Conservation (phyloP, 2,329 filamentous ascomycete genomes). For the Capronia americana region DNA sequence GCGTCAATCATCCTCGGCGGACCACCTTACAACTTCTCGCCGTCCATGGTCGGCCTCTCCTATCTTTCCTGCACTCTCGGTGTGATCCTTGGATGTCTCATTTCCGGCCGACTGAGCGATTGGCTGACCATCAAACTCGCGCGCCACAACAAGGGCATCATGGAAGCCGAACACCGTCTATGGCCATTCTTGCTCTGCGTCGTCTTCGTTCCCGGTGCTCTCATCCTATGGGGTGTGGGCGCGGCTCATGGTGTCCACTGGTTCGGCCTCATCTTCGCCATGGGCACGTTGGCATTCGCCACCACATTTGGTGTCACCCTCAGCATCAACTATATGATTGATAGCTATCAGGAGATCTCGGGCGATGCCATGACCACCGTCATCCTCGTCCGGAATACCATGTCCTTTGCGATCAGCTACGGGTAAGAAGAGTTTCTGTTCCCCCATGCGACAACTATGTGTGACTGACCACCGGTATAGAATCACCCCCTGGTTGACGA, state of each 20-base stretch:
- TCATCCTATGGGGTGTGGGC: conserved; percentile 61
- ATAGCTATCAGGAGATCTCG: conserved; percentile 56
- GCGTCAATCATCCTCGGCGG: conserved; percentile 48
- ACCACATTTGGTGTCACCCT: conserved; percentile 54
- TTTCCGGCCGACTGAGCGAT: conserved; percentile 40
- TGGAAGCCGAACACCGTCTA: conserved; percentile 42
- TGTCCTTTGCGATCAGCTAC: conserved; percentile 56
- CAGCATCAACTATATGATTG: conserved; percentile 56
- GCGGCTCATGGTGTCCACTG: conserved; percentile 57
- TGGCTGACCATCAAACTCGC: conserved; percentile 40
- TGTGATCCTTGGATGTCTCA: conserved; percentile 29
- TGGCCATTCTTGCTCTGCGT: conserved; percentile 44
- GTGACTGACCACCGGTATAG: conserved; percentile 55
- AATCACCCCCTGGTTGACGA: conserved; percentile 53
- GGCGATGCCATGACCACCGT: conserved; percentile 60
- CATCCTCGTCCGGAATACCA: conserved; percentile 58
- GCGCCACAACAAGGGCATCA: conserved; percentile 39
- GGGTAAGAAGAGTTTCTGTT: conserved; percentile 9
- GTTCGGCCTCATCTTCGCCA: conserved; percentile 57
- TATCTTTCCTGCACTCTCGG: conserved; percentile 45
- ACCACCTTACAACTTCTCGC: conserved; percentile 47
- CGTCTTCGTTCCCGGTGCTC: conserved; percentile 52
- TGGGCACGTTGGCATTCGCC: conserved; percentile 54
- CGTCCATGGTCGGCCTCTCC: conserved; percentile 49
- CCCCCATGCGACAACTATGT: not conserved